Evolutionary conservation across 139 green algal genomes (phyloP), one percentile per base, ranked within the genome.

Genomic region (Coccomyxa sp.): DNA sequence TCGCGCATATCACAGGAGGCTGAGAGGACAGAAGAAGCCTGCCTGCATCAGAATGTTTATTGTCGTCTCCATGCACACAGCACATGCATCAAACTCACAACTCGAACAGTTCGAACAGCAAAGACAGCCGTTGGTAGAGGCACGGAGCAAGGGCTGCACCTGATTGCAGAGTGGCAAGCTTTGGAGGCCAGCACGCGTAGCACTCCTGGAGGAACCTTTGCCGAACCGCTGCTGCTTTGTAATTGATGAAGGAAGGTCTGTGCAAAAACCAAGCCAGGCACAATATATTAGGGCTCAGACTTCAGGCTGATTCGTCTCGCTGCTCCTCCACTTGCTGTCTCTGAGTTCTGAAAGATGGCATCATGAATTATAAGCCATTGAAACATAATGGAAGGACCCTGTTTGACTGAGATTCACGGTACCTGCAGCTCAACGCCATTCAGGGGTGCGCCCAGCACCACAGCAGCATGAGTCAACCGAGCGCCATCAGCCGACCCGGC

Each of bases 141-240:
- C 7, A 3, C 7, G 38, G 38, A 51, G 38, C 38, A 51, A 51
- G 38, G 38, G 3, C 38, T 51, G 38, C 97, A 97, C 94, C 96
- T 98, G 86, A 97, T 86, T 11, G 95, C 93, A 1, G 79, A 82
- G 18, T 94, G 90, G 88, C 95, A 98, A 3, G 94, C 91, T 81
- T 94, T 93, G 63, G 88, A 93, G 76, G 76, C 82, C 58, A 96
- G 88, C 67, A 93, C 83, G 32, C 90, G 83, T 28, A 87, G 57
- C 30, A 92, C 88, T 3, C 85, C 89, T 0, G 91, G 75, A 0
- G 92, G 92, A 80, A 88, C 31, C 0, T 79, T 68, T 0, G 25
- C 67, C 0, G 84, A 79, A 0, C 86, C 88, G 18, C 59, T 58
- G 0, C 87, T 93, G 0, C 91, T 87, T 0, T 82, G 31, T 57